These are phyloP conservation scores for Nemophila menziesii DNA, from an alignment of 257 asterid species.

Conservation along the genomic window DNA sequence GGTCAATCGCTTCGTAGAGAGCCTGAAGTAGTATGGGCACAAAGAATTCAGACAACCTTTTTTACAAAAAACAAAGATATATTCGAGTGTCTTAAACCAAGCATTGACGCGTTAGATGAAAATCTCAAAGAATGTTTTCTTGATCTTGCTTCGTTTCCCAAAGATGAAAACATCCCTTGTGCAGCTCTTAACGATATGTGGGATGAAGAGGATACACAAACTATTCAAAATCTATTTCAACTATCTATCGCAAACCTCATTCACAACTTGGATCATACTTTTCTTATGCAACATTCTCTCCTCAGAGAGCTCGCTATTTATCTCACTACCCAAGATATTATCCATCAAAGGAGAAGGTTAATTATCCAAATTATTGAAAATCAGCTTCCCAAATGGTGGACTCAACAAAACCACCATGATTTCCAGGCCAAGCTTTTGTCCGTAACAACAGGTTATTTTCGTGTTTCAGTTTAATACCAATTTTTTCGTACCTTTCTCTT, in stretches of 20 bases:
- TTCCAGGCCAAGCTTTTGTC: conserved; percentile 17
- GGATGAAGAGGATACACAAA: conserved; percentile 20
- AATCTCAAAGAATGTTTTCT: conserved; percentile 17
- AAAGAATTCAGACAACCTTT: conserved; percentile 13
- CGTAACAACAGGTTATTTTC: conserved; percentile 20
- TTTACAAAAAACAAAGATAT: conserved; percentile 12
- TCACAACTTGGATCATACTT: conserved; percentile 18
- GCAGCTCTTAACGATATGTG: conserved; percentile 24
- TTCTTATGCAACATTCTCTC: conserved; percentile 23
- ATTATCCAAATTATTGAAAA: conserved; percentile 15
- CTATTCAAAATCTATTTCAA: conserved; percentile 13
- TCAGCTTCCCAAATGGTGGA: conserved; percentile 18
- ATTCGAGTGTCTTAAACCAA: conserved; percentile 17
- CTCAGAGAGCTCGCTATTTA: conserved; percentile 24
- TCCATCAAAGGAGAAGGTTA: conserved; percentile 17
- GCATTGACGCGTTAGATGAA: conserved; percentile 21
- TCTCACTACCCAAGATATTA: conserved; percentile 10
- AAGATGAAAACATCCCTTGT: conserved; percentile 25
- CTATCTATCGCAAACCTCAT: conserved; percentile 22
- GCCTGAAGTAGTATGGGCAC: conserved; percentile 19
- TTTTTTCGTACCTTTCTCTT: neutral
- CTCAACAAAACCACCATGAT: conserved; percentile 11
- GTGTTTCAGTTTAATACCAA: neutral
- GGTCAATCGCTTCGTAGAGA: conserved; percentile 19
- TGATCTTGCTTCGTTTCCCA: conserved; percentile 26